These are phyloP conservation scores for Mortierella sp. DNA, from an alignment of 371 early-diverging fungal genomes.

Conservation along the genomic window DNA sequence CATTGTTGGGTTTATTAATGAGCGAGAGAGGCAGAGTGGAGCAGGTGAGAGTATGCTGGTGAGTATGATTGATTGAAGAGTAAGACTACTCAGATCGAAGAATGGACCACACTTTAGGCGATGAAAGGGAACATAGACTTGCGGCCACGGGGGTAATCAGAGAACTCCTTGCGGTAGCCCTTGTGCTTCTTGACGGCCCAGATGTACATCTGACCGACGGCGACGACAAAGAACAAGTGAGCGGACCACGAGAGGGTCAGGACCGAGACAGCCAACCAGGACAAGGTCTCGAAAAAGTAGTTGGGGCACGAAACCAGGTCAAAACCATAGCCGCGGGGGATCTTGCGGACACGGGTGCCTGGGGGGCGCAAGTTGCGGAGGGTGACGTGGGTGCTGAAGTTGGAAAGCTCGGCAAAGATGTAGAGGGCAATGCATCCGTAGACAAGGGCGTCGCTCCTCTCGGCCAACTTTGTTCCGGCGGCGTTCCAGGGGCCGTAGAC, in stretches of 20 bases:
- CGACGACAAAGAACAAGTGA: conserved; percentile 85
- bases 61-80: background rate
- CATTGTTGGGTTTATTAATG: conserved; percentile 1
- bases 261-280: conserved; percentile 84
- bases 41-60: conserved; percentile 9
- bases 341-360: conserved; percentile 89
- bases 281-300: conserved; percentile 92
- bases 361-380: conserved; percentile 94
- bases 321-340: conserved; percentile 96
- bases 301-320: conserved; percentile 92
- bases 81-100: background rate
- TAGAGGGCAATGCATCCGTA: conserved; percentile 74
- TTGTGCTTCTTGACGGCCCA: conserved; percentile 98
- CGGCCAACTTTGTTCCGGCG: conserved; percentile 64
- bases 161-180: conserved; percentile 92
- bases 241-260: conserved; percentile 85
- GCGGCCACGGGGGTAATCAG: conserved; percentile 91
- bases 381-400: conserved; percentile 88
- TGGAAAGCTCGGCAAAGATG: conserved; percentile 87
- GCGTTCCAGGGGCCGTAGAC: conserved; percentile 84
- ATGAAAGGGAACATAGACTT: conserved; percentile 94
- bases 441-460: conserved; percentile 68
- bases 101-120: conserved; percentile 60
- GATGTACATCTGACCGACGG: conserved; percentile 92
- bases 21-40: background rate